Conservation (phyloP, 768 basidiomycete genomes). For the Mycena alexandri region DNA sequence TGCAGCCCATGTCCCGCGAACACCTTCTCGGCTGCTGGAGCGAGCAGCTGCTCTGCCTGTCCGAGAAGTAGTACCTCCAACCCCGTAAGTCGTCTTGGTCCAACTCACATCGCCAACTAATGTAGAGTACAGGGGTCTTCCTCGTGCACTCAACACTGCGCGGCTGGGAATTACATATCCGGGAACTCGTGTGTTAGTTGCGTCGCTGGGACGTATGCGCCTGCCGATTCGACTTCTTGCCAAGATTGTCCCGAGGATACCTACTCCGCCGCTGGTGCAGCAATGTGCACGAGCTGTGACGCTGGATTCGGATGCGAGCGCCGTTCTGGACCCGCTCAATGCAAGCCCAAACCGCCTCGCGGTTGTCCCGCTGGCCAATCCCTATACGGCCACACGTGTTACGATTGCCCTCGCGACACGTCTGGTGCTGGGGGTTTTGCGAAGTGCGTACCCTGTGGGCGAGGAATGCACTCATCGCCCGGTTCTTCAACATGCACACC, state of each 20-base stretch:
- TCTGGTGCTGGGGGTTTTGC: neutral
- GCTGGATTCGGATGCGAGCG: neutral
- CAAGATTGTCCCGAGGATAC: neutral
- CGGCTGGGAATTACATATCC: neutral
- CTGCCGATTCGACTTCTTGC: neutral
- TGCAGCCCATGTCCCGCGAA: neutral
- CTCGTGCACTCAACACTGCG: neutral
- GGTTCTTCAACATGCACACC: neutral
- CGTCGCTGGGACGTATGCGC: neutral
- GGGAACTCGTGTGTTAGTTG: neutral
- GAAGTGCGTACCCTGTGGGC: neutral
- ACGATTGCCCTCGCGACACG: neutral
- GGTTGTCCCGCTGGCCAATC: neutral
- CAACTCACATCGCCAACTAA: neutral
- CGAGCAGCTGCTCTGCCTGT: neutral
- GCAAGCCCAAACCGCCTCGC: neutral
- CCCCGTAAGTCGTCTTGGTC: neutral
- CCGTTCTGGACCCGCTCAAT: neutral
- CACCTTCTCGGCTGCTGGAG: neutral
- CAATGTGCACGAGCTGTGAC: neutral
- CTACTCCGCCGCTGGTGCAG: neutral
- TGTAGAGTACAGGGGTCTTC: neutral
- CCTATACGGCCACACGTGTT: neutral
- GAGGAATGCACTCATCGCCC: neutral
- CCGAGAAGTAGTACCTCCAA: neutral